Base-by-base conservation (phyloP, 2,329 filamentous ascomycete genomes). In the Pyrenophora tritici-repentis region DNA sequence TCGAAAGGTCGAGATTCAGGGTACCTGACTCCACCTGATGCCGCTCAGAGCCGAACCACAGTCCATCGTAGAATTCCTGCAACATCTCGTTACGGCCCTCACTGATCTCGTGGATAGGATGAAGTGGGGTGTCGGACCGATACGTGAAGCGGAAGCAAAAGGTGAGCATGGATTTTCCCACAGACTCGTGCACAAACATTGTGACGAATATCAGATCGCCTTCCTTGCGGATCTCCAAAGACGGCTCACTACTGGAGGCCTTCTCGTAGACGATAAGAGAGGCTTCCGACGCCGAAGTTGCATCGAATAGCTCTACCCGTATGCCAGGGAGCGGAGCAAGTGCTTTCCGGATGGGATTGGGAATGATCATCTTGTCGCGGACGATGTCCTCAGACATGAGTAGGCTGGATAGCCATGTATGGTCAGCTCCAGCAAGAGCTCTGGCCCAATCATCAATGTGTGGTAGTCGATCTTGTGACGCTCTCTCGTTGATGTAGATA, bases 141-240 rank as follows among this genome's bases (percentile, higher is more conserved):
- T 59, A 53, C 26, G 45, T 47, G 44, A 59, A 59, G 14, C 49
- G 45, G 43, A 59, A 59, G 20, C 53, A 49, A 7, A 59, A 43
- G 10, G 53, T 46, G 4, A 59, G 16, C 22, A 49, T 40, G 9
- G 53, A 53, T 13, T 29, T 42, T 6, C 29, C 39, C n/a, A 35
- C 33, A 13, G 36, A 39, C 36, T 39, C 36, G 10, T 39, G 18
- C 18, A 39, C 36, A 39, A 39, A 18, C 36, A 39, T 39, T 26
- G 36, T 39, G 20, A 39, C 36, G 8, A 39, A 39, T 39, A 39
- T 24, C 36, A 24, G 3, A 39, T 39, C 36, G 36, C 18, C 18
- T 39, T 39, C 36, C 18, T 39, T 39, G 36, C 36, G 20, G 10
- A 39, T 39, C 20, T 39, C 36, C 10, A 39, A 26, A 26, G 36